Evolutionary conservation across 1,139 yeast species (phyloP).

Genomic region (Saccharomyces hybrid): DNA sequence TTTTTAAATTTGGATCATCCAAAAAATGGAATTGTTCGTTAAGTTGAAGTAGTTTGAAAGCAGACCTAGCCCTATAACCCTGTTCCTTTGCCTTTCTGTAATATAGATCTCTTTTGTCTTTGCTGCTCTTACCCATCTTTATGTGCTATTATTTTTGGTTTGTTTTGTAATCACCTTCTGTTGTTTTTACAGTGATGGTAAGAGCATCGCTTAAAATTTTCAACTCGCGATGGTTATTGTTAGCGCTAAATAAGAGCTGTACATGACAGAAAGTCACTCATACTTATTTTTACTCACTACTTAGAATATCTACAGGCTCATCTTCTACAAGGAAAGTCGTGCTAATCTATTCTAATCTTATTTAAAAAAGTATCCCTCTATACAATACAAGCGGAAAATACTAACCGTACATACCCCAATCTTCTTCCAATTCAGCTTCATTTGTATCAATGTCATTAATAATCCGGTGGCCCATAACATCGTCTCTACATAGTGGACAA

Average conservation of each 20-base stretch:
- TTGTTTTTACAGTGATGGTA: neutral
- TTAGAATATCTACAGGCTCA: neutral
- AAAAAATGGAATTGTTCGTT: constrained; percentile 77
- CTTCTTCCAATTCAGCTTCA: constrained; percentile 60
- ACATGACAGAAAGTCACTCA: neutral
- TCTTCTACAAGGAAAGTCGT: neutral
- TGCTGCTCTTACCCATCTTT: constrained; percentile 86
- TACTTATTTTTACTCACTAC: neutral
- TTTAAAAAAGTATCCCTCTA: neutral
- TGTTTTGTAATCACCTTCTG: neutral
- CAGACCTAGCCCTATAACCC: constrained; percentile 96
- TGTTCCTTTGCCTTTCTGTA: constrained; percentile 91
- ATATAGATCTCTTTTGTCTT: constrained; percentile 89
- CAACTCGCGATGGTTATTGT: neutral
- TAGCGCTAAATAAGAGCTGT: neutral
- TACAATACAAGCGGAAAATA: neutral
- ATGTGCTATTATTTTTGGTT: neutral
- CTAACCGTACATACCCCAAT: constrained; percentile 72
- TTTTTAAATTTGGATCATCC: constrained; percentile 52
- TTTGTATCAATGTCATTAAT: constrained; percentile 45
- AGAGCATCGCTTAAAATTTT: neutral
- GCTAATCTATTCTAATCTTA: neutral
- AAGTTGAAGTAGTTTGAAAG: constrained; percentile 82
- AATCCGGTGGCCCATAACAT: constrained; percentile 47
- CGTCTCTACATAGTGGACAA: constrained; percentile 82